Base-by-base conservation (phyloP, 768 basidiomycete genomes). In the Hirschioporus abietinus region DNA sequence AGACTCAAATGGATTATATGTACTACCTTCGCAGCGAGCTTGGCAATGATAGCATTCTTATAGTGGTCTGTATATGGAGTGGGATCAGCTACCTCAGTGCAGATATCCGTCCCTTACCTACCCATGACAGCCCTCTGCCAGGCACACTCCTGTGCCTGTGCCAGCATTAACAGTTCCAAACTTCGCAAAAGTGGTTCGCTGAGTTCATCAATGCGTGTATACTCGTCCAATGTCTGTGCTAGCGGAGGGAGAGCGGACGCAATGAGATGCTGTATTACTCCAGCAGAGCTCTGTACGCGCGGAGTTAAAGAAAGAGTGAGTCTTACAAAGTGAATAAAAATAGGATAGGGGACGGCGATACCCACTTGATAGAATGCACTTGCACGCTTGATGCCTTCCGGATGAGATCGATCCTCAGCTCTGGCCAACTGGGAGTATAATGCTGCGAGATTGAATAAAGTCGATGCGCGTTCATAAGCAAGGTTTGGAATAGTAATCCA, bases 81-180 rank as follows among this genome's bases (percentile, higher is more conserved):
- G 12, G 7, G 5, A 65, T 36, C 66, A 58, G 63, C 20, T 25
- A 1, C 35, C 20, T 12, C 15, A 34, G 3, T 9, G 23, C 4
- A 24, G 10, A 15, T 25, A 12, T 27, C 34, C 35, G 23, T 27
- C 17, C 60, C 58, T 10, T 1, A 71, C 74, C 71, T 71, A 93
- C 95, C 92, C 67, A 92, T 77, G 73, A 90, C 89, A 18, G 95
- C 95, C 70, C 90, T 85, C 74, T 96, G 95, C 96, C 96, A 99
- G 58, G 88, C 93, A 73, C 93, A 96, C 78, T 99, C 97, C 71
- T 99, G 96, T 0, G 95, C 96, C 76, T 98, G 94, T 0, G 95
- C 95, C 5, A 96, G 83, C 86, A 94, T 90, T 65, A 98, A 83
- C 69, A 77, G 84, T 72, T 92, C 87, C 58, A 97, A 73, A 27